Evolutionary conservation across 257 asterid genomes (phyloP), one percentile per base, ranked within the genome.

Genomic region (Lycium barbarum): DNA sequence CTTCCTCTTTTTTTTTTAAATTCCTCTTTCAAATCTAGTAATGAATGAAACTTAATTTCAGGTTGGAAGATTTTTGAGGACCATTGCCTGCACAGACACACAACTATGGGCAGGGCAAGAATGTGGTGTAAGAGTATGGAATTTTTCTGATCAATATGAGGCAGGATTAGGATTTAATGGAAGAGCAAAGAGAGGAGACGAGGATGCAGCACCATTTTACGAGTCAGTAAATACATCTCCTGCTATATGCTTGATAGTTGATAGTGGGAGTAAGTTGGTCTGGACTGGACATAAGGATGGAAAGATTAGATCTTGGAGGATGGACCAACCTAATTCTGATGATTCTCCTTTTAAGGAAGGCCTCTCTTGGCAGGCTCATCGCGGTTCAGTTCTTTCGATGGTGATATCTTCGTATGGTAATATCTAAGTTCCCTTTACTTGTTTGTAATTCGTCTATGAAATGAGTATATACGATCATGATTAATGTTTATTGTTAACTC

Each of bases 211-310:
- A 63, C 98, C 99, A 1, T 97, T 97, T 89, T 86, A 83, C 26
- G 99, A 97, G 82, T 94, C 98, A 6, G 86, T 89, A 7, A 90
- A 85, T 89, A 92, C 94, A 14, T 89, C 98, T 4, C 95, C 99
- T 0, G 89, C 97, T 1, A 73, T 89, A 67, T 93, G 96, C 90
- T 83, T 97, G 87, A 87, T 89, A 87, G 97, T 94, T 49, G 99
- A 97, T 92, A 89, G 82, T 17, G 98, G 98, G 22, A 89, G 93
- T 85, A 92, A 93, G 90, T 83, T 94, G 82, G 95, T 97, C 10
- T 97, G 97, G 97, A 97, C 96, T 58, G 99, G 98, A 61, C 99
- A 97, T 57, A 97, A 93, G 90, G 99, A 97, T 84, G 98, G 99
- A 22, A 97, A 89, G 89, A 91, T 97, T 57, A 91, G 97, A 86